phyloP scores from a whole-genome alignment of 78 protist genomes.

The Mastigamoeba balamuthi region DNA sequence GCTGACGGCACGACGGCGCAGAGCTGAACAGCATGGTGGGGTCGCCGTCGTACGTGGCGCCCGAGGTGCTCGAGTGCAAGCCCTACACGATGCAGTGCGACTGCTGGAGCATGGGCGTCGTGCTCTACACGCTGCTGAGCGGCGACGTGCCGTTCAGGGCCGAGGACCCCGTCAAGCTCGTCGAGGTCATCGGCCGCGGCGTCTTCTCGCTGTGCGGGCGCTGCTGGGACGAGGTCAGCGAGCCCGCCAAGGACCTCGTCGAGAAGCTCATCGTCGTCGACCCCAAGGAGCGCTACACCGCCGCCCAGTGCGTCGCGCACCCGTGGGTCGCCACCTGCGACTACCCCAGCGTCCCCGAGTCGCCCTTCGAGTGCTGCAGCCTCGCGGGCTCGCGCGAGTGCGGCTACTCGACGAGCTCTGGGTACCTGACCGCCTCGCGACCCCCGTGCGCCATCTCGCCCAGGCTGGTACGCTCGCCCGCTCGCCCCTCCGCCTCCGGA shows the following conservation, averaged over 20 bases:
- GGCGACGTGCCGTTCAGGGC: neutral
- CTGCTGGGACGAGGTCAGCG: neutral
- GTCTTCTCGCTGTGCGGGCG: neutral
- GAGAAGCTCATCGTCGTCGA: constrained; percentile 10
- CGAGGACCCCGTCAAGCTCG: no score
- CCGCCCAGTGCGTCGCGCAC: constrained; percentile 39
- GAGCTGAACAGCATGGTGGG: constrained; percentile 17
- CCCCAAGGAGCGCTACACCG: constrained; percentile 29
- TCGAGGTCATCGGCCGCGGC: neutral
- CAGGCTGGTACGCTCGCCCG: no score
- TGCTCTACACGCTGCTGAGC: constrained; percentile 51
- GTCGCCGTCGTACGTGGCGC: constrained; percentile 55
- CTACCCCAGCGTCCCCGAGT: no score
- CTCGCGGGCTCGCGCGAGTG: no score
- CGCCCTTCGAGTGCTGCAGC: no score
- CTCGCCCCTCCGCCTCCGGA: no score
- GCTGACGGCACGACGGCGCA: constrained; percentile 14
- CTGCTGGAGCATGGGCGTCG: constrained; percentile 70
- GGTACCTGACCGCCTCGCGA: no score
- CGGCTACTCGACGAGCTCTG: no score
- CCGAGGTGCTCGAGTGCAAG: constrained; percentile 51
- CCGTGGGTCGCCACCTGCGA: no score
- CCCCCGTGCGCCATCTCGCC: no score
- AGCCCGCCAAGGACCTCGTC: constrained; percentile 34
- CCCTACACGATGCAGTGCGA: constrained; percentile 78